phyloP scores from a whole-genome alignment of 331 rosid species.

The Ulmus americana region DNA sequence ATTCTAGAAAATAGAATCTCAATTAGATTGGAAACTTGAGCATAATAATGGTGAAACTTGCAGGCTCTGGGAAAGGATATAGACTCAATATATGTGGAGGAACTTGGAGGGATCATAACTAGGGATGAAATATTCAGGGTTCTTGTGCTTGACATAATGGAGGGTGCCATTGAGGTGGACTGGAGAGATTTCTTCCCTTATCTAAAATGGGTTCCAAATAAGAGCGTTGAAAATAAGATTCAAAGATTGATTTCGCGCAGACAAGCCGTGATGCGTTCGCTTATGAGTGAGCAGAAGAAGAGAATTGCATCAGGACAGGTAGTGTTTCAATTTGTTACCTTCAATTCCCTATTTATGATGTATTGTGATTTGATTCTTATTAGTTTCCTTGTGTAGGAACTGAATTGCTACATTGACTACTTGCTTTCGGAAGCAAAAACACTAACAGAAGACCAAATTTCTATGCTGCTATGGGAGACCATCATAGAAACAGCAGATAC shows the following conservation, averaged over 20 bases:
- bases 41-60: constrained; percentile 17
- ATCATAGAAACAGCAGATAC: constrained; percentile 83
- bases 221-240: constrained; percentile 44
- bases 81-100: constrained; percentile 61
- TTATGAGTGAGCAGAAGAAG: constrained; percentile 53
- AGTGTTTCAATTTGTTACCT: background rate
- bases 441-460: constrained; percentile 48
- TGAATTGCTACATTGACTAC: constrained; percentile 54
- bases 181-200: constrained; percentile 98
- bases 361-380: background rate
- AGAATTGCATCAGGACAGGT: constrained; percentile 76
- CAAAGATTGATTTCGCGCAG: constrained; percentile 31
- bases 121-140: constrained; percentile 46
- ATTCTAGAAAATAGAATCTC: background rate
- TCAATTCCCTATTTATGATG: background rate
- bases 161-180: constrained; percentile 92
- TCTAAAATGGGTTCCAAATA: constrained; percentile 86
- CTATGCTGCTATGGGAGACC: constrained; percentile 73
- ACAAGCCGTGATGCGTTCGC: constrained; percentile 48
- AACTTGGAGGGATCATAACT: constrained; percentile 39
- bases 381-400: constrained; percentile 32
- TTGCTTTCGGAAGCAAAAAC: constrained; percentile 57
- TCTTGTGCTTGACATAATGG: constrained; percentile 70
- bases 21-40: background rate
- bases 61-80: constrained; percentile 63